Evolutionary conservation across 495 filamentous ascomycete species (phyloP).

Genomic region (Penicillium riverlandense): DNA sequence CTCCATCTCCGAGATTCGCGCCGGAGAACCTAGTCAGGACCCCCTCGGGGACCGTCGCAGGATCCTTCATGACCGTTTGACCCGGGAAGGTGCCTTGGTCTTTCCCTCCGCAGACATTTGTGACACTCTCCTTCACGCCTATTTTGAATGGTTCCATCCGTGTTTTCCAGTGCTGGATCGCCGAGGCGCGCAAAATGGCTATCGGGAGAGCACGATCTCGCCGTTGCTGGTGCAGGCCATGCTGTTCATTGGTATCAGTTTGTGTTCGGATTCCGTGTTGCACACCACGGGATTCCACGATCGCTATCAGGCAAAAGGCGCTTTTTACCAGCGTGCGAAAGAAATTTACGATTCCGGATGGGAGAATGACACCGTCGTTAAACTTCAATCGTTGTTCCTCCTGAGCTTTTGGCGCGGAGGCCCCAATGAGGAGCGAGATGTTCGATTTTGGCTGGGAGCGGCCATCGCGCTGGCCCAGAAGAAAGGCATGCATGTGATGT

Average conservation of each 20-base stretch:
- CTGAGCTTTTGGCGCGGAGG: constrained; percentile 38
- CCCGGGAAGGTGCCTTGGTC: constrained; percentile 27
- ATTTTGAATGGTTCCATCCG: constrained; percentile 41
- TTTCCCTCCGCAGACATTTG: constrained; percentile 26
- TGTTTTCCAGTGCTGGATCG: constrained; percentile 37
- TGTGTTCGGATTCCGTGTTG: constrained; percentile 29
- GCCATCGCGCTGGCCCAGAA: constrained; percentile 35
- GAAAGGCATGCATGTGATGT: constrained; percentile 42
- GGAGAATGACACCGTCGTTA: constrained; percentile 30
- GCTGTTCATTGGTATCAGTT: constrained; percentile 36
- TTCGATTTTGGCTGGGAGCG: constrained; percentile 35
- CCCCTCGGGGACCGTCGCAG: constrained; percentile 10
- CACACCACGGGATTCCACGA: constrained; percentile 20
- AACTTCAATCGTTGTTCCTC: constrained; percentile 35
- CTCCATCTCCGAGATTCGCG: constrained; percentile 19
- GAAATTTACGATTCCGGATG: constrained; percentile 38
- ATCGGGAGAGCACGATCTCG: constrained; percentile 23
- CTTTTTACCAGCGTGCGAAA: constrained; percentile 33
- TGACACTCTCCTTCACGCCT: constrained; percentile 27
- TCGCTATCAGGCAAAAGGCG: constrained; percentile 32
- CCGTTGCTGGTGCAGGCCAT: constrained; percentile 34
- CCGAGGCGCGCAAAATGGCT: constrained; percentile 13
- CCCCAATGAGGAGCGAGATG: constrained; percentile 33
- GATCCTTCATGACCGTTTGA: constrained; percentile 18
- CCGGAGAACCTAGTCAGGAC: constrained; percentile 7